Evolutionary conservation across 768 basidiomycete species (phyloP).

Genomic region (Vishniacozyma victoriae): DNA sequence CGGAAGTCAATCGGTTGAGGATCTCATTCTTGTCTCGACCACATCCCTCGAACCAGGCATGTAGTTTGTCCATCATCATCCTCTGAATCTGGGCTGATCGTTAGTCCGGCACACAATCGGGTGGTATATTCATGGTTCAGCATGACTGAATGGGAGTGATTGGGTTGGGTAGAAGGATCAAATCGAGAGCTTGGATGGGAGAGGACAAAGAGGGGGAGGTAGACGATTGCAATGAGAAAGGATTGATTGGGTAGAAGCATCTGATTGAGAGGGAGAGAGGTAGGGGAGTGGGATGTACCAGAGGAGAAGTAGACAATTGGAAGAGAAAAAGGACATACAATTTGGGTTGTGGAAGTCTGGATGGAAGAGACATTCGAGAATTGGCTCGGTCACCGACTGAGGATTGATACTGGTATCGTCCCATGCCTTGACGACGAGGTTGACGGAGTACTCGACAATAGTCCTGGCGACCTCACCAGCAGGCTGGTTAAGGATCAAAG

Average conservation of each 20-base stretch:
- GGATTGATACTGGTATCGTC: slow-evolving; percentile 54
- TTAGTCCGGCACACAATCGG: too few relatives aligned
- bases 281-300: too few relatives aligned
- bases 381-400: slow-evolving; percentile 35
- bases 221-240: too few relatives aligned
- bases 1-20: slow-evolving; percentile 34
- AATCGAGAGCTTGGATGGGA: background rate
- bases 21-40: slow-evolving; percentile 36
- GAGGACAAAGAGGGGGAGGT: background rate
- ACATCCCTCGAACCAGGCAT: slow-evolving; percentile 25
- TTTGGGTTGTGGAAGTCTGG: slow-evolving; percentile 36
- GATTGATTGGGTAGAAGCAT: too few relatives aligned
- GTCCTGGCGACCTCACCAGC: slow-evolving; percentile 67
- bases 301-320: too few relatives aligned
- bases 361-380: slow-evolving; percentile 44
- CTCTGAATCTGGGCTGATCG: slow-evolving; percentile 34
- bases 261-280: too few relatives aligned
- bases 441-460: slow-evolving; percentile 63
- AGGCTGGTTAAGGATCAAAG: slow-evolving; percentile 65
- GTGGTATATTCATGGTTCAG: too few relatives aligned
- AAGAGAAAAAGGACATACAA: slow-evolving; percentile 28
- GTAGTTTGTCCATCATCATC: slow-evolving; percentile 40
- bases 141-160: background rate
- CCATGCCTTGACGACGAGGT: slow-evolving; percentile 71
- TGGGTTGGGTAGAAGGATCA: background rate